phyloP scores from a whole-genome alignment of 2,329 filamentous ascomycete species.

The Scolecobasidium constrictum region DNA sequence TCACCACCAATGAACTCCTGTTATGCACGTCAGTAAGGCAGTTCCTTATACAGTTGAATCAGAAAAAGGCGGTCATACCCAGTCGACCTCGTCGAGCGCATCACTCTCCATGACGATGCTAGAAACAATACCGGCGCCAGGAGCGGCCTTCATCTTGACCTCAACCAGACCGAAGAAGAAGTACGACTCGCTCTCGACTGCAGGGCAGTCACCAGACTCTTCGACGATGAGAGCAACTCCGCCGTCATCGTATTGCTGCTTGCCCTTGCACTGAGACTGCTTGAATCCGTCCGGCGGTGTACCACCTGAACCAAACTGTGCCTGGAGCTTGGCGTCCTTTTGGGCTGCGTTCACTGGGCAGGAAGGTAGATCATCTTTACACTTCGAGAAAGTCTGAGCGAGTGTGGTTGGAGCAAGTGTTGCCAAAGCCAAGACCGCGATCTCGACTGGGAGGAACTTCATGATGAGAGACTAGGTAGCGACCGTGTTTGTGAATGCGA shows the following conservation, averaged over 20 bases:
- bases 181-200: not conserved
- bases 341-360: slow-evolving; percentile 34
- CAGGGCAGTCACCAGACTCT: slow-evolving; percentile 2
- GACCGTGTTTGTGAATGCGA: no score
- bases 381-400: slow-evolving; percentile 6
- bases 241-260: slow-evolving; percentile 30
- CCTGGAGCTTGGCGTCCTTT: slow-evolving; percentile 17
- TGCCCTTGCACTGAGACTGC: slow-evolving; percentile 26
- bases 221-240: slow-evolving; percentile 39
- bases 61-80: not conserved
- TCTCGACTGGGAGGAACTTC: no score
- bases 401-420: not conserved
- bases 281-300: slow-evolving; percentile 19
- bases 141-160: slow-evolving; percentile 10
- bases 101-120: slow-evolving; percentile 8
- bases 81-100: slow-evolving; percentile 8
- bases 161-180: slow-evolving; percentile 9
- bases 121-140: slow-evolving; percentile 7
- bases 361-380: slow-evolving; percentile 14
- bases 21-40: slow-evolving; percentile 44
- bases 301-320: slow-evolving; percentile 31
- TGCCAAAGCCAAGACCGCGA: slow-evolving; percentile 7
- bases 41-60: not conserved
- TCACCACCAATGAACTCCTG: slow-evolving; percentile 31
- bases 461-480: no score